phyloP scores from a whole-genome alignment of 495 filamentous ascomycete species.

The Talaromyces nanjingensis region DNA sequence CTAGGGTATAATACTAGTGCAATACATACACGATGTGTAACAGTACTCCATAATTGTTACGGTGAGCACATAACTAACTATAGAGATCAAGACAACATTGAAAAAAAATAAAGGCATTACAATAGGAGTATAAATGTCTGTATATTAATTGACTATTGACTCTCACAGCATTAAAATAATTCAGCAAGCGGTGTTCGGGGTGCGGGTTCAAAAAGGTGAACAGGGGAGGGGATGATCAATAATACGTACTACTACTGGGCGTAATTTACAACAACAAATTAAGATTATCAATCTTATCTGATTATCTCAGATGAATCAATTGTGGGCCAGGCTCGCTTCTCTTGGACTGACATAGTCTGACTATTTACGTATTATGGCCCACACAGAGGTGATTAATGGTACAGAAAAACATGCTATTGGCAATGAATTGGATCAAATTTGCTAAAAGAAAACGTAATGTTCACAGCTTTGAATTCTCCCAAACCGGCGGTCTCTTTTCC shows the following conservation, averaged over 20 bases:
- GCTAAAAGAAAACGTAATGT: background rate
- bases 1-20: background rate
- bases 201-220: background rate
- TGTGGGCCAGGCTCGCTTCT: background rate
- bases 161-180: no score
- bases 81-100: background rate
- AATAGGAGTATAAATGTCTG: background rate
- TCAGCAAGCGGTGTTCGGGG: no score
- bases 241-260: background rate
- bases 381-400: background rate
- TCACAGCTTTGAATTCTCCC: conserved; percentile 68
- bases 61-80: background rate
- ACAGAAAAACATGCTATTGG: background rate
- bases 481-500: conserved; percentile 65
- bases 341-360: background rate
- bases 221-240: background rate
- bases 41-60: background rate
- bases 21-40: background rate
- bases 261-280: background rate
- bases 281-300: conserved; percentile 6
- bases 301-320: background rate
- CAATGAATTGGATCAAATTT: background rate
- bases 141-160: background rate
- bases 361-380: background rate
- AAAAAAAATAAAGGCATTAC: background rate